Base-by-base conservation (phyloP, 305 asterid genomes). In the Solanum hybrid region DNA sequence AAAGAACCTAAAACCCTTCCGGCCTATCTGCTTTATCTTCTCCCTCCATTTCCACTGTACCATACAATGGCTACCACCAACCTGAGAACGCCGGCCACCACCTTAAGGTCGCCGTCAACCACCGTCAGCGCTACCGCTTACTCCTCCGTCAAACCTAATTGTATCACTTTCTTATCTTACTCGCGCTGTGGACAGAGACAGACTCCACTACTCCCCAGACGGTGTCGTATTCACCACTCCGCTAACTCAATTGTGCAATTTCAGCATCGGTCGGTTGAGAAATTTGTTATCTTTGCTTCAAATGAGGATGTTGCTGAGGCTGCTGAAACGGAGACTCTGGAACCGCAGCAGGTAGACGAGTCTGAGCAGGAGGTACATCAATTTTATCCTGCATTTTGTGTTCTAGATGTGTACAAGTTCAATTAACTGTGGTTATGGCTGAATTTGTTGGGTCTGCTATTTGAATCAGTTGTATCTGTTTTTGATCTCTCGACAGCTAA, bases 31-130 rank as follows among this genome's bases (percentile, higher is more conserved):
- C 22, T 88, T 81, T 51, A 51, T 88, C 89, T 81, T 51, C 86
- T 78, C 87, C 46, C 60, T 72, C 81, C 81, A 36, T 31, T 87
- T 46, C 71, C 73, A 26, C 85, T 27, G 71, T 12, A 75, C 87
- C 90, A 85, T 85, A 85, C 88, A 84, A 88, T 88, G 90, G 66
- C 90, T 46, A 32, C 38, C 66, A 77, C 89, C 73, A 10, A 11
- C 13, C 20, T 88, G 16, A 77, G 60, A 29, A 78, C 90, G 5
- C 66, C 90, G 14, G 26, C n/a, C 22, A 76, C 89, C 34, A 81
- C 89, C 56, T 51, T 78, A 29, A 51, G 37, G 16, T 76, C 89
- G 38, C 86, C 89, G 64, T 88, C 87, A 6, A 40, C 66, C 5
- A 24, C 87, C 87, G 31, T 88, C 14, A 76, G 27, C 35, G 34